phyloP scores from a whole-genome alignment of 2,329 filamentous ascomycete genomes.

The Malbranchea cinnamomea region DNA sequence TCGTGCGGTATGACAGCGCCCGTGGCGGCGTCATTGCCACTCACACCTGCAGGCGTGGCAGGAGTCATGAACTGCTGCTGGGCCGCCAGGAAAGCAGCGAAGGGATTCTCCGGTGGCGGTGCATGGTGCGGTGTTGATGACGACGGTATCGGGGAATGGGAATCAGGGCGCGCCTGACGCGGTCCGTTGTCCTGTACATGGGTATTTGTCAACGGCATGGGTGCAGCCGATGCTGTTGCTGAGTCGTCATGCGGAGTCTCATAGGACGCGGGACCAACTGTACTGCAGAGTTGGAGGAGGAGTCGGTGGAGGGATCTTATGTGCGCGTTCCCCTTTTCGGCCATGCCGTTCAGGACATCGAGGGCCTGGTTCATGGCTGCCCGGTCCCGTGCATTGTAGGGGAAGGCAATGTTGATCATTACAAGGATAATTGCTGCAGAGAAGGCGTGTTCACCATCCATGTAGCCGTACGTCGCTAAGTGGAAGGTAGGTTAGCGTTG shows the following conservation, averaged over 20 bases:
- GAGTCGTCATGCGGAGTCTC: constrained; percentile 4
- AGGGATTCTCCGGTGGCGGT: background rate
- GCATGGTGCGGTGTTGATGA: constrained; percentile 9
- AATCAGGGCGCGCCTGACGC: too few species aligned
- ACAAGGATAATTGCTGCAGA: constrained; percentile 40
- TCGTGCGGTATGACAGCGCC: constrained; percentile 10
- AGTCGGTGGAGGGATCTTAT: constrained; percentile 28
- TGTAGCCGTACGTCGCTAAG: constrained; percentile 41
- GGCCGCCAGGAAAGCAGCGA: constrained; percentile 5
- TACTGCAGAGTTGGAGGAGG: constrained; percentile 21
- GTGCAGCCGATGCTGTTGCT: constrained; percentile 2
- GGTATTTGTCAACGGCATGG: too few species aligned
- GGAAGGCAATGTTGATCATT: constrained; percentile 41
- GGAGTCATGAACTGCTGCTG: constrained; percentile 2
- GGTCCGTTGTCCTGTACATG: too few species aligned
- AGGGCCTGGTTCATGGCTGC: constrained; percentile 34
- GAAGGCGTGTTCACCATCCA: constrained; percentile 43
- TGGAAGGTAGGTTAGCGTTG: too few species aligned
- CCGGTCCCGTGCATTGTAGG: constrained; percentile 27
- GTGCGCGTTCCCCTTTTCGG: constrained; percentile 38
- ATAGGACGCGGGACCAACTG: constrained; percentile 14
- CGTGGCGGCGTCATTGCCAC: constrained; percentile 3
- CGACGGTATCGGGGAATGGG: constrained; percentile 10
- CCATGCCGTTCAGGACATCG: constrained; percentile 35
- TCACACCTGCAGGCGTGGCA: background rate